Base-by-base conservation (phyloP, 257 asterid genomes). In the Nicotiana sylvestris region DNA sequence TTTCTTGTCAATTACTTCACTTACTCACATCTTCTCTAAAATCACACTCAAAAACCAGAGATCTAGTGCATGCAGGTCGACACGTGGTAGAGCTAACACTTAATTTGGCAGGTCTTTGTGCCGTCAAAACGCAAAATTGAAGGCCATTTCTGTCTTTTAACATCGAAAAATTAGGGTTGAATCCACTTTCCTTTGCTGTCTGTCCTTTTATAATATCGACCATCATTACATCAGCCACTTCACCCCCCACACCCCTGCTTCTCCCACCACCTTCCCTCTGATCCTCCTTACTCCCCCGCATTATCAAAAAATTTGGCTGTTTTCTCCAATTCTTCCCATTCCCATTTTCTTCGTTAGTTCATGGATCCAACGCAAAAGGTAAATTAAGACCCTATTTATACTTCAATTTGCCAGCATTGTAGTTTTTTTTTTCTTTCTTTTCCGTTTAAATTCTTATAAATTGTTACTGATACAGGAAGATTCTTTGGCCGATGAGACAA, bases 301-400 rank as follows among this genome's bases (percentile, higher is more conserved):
- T 69, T 53, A 70, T 79, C 76, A 77, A 60, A 29, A 29, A 29
- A 4, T 39, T 60, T 39, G 9, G 3, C 18, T 3, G 27, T 33
- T 39, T 5, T 4, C 82, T 67, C 29, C 51, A 55, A 18, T 70
- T 56, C 2, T 12, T 35, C 53, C 0, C 53, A 65, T 4, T 10
- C 77, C 21, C 10, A 10, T 11, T 39, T 33, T 70, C 49, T 70
- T 2, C 5, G 3, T 21, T 61, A 80, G 56, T 79, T 66, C 62
- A 92, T 89, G 92, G 93, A 83, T 74, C 82, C 86, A 16, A 61
- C 58, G 39, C 80, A 58, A 82, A 88, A 85, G 94, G 94, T 92
- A 83, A 43, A 33, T 11, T 21, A 11, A 18, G 21, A 3, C 7
- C n/a, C 9, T 43, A 35, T 78, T 77, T n/a, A 27, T 70, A 67